Base-by-base conservation (phyloP, 2,329 filamentous ascomycete genomes). In the Cordyceps fumosorosea region DNA sequence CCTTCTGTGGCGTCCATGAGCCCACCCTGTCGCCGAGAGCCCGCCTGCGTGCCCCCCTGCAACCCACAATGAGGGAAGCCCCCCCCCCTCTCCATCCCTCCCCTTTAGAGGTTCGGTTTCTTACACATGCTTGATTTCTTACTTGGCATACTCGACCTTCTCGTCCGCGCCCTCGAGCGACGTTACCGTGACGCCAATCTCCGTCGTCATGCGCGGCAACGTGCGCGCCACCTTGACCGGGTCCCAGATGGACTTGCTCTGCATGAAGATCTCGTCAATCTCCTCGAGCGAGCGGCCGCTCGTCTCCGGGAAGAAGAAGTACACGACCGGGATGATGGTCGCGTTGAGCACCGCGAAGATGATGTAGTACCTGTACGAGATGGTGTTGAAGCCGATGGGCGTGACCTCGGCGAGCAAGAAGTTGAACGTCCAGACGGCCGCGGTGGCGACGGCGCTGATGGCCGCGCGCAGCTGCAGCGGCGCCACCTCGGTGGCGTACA, bases 381-480 rank as follows among this genome's bases (percentile, higher is more conserved):
- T 85, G 62, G 82, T 81, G 62, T 82, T 75, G 37, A 89, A 80
- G 11, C 88, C 78, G 0, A 85, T 80, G 0, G 86, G 87, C 0
- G 85, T 88, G 42, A 88, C 81, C 64, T 88, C 78, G 37, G 86
- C 84, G 58, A 75, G 70, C 34, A 75, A 75, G 67, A 80, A 77
- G 67, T 73, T 73, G 62, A 64, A 61, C 0, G 40, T 62, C 62
- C 62, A 64, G 10, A 62, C 58, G 22, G 62, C 57, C 2, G 62
- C 54, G 2, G 84, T 87, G 0, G 82, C 82, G 2, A 88, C 74
- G n/a, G 78, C 78, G 47, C 75, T 74, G 16, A 75, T 75, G 66
- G 76, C 76, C 1, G 73, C 74, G 37, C 76, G 68, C 18, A 73
- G 78, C 67, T 75, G 73, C 40, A 78, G 71, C 0, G 77, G 75